Evolutionary conservation across 257 asterid species (phyloP).

Genomic region (Solanum paucissectum): DNA sequence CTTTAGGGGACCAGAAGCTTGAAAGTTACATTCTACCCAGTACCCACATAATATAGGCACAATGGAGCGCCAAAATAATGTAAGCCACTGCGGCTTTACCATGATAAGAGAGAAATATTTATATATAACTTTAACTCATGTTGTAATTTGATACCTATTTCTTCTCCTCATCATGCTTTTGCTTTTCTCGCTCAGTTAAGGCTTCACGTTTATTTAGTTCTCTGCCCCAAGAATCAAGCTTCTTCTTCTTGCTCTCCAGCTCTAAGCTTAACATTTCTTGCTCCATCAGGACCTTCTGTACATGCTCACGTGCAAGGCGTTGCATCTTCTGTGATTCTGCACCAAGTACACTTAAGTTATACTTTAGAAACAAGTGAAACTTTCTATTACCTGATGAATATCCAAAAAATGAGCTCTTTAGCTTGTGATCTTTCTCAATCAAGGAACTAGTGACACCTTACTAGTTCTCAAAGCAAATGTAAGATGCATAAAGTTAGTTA

Average conservation of each 20-base stretch:
- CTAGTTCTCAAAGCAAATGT: neutral
- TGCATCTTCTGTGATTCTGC: conserved; percentile 78
- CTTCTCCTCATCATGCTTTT: conserved; percentile 79
- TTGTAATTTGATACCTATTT: conserved; percentile 31
- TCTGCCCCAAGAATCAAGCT: conserved; percentile 70
- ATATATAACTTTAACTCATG: neutral
- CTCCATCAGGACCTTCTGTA: conserved; percentile 54
- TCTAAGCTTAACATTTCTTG: conserved; percentile 55
- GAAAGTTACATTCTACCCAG: neutral
- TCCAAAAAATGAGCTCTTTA: neutral
- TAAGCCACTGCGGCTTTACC: neutral
- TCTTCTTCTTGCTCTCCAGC: conserved; percentile 52
- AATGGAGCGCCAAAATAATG: neutral
- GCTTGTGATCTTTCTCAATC: neutral
- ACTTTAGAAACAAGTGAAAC: neutral
- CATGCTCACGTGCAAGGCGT: conserved; percentile 55
- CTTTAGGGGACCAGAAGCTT: neutral
- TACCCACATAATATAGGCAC: neutral
- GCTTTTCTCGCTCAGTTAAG: conserved; percentile 65
- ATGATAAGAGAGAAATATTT: neutral
- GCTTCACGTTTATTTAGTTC: conserved; percentile 78
- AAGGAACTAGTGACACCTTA: neutral
- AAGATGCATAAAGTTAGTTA: neutral
- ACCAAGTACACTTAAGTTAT: neutral
- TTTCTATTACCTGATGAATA: neutral